These are phyloP conservation scores for Corchorus olitorius DNA, from an alignment of 345 rosid species.

Conservation along the genomic window DNA sequence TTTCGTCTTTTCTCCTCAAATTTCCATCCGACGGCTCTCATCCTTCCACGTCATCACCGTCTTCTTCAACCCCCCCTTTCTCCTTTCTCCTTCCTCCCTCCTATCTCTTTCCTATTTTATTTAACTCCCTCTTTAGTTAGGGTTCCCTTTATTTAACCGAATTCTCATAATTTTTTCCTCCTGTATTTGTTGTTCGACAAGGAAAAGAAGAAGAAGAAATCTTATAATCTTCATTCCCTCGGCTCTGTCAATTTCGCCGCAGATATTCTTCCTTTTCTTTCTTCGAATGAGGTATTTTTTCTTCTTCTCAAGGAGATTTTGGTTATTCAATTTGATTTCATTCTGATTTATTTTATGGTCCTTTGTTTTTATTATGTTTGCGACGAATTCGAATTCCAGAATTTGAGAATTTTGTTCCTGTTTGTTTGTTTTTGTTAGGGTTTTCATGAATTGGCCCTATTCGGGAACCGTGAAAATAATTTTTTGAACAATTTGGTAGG, in stretches of 20 bases:
- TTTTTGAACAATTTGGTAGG: constrained; percentile 6
- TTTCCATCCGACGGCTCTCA: constrained; percentile 59
- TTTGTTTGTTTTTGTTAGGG: constrained; percentile 39
- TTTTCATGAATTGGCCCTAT: constrained; percentile 23
- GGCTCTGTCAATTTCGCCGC: constrained; percentile 11
- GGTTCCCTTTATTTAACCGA: constrained; percentile 53
- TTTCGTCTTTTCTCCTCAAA: constrained; percentile 60
- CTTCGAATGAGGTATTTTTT: neutral
- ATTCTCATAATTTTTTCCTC: neutral
- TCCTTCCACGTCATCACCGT: constrained; percentile 82
- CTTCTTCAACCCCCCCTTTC: constrained; percentile 59
- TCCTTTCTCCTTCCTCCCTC: constrained; percentile 33
- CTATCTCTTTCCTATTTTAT: constrained; percentile 27
- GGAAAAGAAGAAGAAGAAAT: neutral
- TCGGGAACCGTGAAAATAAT: neutral
- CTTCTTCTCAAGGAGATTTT: neutral
- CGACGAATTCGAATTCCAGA: neutral
- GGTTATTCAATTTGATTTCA: neutral
- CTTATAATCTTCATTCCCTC: constrained; percentile 24
- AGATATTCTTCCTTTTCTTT: neutral
- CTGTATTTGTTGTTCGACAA: neutral
- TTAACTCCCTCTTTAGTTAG: constrained; percentile 33
- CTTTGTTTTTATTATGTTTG: constrained; percentile 1
- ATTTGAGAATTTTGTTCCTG: constrained; percentile 23
- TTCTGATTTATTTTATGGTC: constrained; percentile 3